A percentile compares a stretch with the other conserved stretches of the same genome.
These are phyloP conservation scores for Leishmania tropica DNA, from an alignment of 208 protist species.

Conservation along the genomic window DNA sequence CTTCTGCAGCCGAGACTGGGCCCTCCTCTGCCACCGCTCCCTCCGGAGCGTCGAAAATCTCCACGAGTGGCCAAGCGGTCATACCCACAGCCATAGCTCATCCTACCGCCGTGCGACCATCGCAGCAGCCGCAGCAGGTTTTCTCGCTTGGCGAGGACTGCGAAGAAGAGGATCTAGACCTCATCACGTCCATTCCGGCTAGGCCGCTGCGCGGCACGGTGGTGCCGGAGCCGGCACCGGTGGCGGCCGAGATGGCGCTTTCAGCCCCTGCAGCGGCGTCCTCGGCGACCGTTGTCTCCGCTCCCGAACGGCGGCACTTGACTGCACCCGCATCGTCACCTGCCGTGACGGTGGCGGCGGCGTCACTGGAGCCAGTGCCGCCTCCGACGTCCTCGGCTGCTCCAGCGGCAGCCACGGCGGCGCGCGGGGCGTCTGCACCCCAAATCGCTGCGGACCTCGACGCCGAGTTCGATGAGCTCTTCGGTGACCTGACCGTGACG, in stretches of 20 bases:
- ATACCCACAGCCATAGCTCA: constrained; percentile 3
- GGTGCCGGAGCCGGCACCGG: constrained; percentile 5
- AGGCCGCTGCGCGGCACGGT: constrained; percentile 18
- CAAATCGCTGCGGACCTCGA: constrained; percentile 48
- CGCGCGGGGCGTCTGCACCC: constrained; percentile 5
- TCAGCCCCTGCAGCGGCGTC: not conserved
- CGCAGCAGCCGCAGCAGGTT: constrained; percentile 20
- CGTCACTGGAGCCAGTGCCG: constrained; percentile 4
- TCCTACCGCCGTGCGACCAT: not conserved
- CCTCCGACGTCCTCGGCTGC: constrained; percentile 7
- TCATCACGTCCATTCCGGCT: constrained; percentile 63
- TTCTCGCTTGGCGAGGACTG: constrained; percentile 64
- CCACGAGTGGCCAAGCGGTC: constrained; percentile 44
- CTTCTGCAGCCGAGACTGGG: constrained; percentile 25
- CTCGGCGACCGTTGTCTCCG: not conserved
- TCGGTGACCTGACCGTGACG: constrained; percentile 37
- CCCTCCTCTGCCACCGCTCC: not conserved
- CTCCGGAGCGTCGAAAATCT: not conserved
- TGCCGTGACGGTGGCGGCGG: not conserved
- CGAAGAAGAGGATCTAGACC: constrained; percentile 65
- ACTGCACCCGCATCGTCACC: not conserved
- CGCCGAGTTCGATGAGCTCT: constrained; percentile 78
- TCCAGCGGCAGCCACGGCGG: not conserved
- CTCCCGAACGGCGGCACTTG: not conserved
- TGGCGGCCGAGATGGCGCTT: not conserved